Evolutionary conservation across 495 filamentous ascomycete genomes (phyloP).

Genomic region (Hyaloscypha hepaticicola): DNA sequence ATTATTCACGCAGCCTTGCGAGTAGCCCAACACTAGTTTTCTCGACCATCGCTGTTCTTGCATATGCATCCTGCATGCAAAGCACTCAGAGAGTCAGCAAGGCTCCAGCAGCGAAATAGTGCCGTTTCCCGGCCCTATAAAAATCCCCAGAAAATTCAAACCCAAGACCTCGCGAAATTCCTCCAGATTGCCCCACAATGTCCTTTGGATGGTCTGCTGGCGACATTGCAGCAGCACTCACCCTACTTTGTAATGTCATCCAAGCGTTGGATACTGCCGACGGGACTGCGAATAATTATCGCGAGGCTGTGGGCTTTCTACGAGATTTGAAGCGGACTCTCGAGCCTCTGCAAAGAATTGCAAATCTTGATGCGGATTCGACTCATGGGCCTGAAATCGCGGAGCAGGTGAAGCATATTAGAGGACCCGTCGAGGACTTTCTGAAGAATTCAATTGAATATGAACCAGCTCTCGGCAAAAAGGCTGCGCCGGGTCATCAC

Average conservation of each 20-base stretch:
- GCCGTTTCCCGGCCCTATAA: no score
- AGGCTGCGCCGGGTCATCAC: background rate
- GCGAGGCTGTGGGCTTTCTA: slow-evolving; percentile 13
- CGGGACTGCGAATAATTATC: slow-evolving; percentile 11
- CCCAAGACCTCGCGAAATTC: no score
- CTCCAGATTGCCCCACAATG: no score
- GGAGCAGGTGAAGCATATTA: background rate
- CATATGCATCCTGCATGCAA: no score
- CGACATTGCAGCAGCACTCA: slow-evolving; percentile 8
- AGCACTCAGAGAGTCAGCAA: no score
- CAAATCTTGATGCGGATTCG: background rate
- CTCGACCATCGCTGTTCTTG: no score
- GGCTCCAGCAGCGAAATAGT: no score
- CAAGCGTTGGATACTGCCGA: slow-evolving; percentile 5
- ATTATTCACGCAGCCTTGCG: no score
- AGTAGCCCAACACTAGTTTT: no score
- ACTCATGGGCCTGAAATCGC: background rate
- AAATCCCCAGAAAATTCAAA: no score
- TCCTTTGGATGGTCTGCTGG: slow-evolving; percentile 19
- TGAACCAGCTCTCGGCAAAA: slow-evolving; percentile 2
- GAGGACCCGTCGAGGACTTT: background rate
- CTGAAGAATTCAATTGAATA: background rate
- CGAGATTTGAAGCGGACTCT: slow-evolving; percentile 1
- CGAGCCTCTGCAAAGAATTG: slow-evolving; percentile 11
- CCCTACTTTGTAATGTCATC: background rate